Evolutionary conservation across 768 basidiomycete genomes (phyloP).

Genomic region (Podaxis carcinomalis): DNA sequence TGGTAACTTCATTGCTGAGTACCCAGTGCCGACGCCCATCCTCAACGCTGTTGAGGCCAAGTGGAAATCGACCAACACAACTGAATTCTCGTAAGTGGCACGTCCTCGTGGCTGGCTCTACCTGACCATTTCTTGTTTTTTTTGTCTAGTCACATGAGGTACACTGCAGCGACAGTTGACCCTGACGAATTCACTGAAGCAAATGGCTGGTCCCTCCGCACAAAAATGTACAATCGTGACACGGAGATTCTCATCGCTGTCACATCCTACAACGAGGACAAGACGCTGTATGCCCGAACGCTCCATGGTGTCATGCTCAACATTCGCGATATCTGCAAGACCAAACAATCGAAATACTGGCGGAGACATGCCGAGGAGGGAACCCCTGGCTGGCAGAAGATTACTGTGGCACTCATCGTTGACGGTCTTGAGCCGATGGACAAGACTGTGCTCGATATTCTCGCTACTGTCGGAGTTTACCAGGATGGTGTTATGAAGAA

Average conservation of each 20-base stretch:
- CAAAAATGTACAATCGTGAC: slow-evolving; percentile 80
- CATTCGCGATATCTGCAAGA: slow-evolving; percentile 96
- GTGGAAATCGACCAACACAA: slow-evolving; percentile 67
- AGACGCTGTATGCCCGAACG: slow-evolving; percentile 85
- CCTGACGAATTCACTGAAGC: slow-evolving; percentile 83
- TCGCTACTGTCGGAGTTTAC: slow-evolving; percentile 89
- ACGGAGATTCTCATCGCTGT: slow-evolving; percentile 95
- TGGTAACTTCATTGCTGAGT: slow-evolving; percentile 90
- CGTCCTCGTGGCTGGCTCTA: not conserved
- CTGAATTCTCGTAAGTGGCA: slow-evolving; percentile 81
- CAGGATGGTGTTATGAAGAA: slow-evolving; percentile 97
- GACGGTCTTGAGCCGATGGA: slow-evolving; percentile 96
- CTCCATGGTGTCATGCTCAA: slow-evolving; percentile 97
- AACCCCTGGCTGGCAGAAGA: slow-evolving; percentile 84
- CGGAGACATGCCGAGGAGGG: slow-evolving; percentile 78
- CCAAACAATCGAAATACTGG: slow-evolving; percentile 93
- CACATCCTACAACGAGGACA: slow-evolving; percentile 92
- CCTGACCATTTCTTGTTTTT: not conserved
- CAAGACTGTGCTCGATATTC: slow-evolving; percentile 85
- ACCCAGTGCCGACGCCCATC: slow-evolving; percentile 82
- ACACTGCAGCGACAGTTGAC: slow-evolving; percentile 88
- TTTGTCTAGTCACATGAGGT: slow-evolving; percentile 75
- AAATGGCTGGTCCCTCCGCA: slow-evolving; percentile 80
- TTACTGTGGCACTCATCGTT: slow-evolving; percentile 84
- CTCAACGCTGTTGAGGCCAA: slow-evolving; percentile 78